Percentiles rank a stretch among this genome's conserved stretches.
Evolutionary conservation across 306 rosid species (phyloP).

Genomic region (Comarum palustre): DNA sequence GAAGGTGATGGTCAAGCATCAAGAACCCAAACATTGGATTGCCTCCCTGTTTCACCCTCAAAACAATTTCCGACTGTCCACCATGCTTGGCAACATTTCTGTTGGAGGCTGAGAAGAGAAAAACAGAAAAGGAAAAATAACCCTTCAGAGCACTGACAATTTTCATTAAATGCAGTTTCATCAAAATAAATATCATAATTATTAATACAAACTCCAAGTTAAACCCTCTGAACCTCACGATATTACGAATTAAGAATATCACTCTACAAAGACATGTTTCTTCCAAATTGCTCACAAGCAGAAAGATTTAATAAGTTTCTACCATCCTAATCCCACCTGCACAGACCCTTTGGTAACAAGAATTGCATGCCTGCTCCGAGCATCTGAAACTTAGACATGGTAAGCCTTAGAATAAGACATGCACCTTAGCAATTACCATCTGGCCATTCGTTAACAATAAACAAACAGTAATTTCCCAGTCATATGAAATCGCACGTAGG

Average conservation of each 20-base stretch:
- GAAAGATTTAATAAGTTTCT: constrained; percentile 54
- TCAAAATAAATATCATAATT: constrained; percentile 18
- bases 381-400: constrained; percentile 98
- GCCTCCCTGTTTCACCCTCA: constrained; percentile 92
- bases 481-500: not conserved
- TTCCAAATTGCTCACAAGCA: constrained; percentile 52
- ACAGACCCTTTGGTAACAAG: constrained; percentile 72
- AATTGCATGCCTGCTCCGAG: constrained; percentile 76
- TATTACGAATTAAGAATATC: constrained; percentile 62
- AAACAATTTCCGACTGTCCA: constrained; percentile 76
- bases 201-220: constrained; percentile 13
- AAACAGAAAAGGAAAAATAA: constrained; percentile 20
- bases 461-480: constrained; percentile 30
- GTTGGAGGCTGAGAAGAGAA: constrained; percentile 66
- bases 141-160: constrained; percentile 30
- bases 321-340: constrained; percentile 97
- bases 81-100: constrained; percentile 78
- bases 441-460: constrained; percentile 49
- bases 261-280: constrained; percentile 52
- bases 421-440: constrained; percentile 79
- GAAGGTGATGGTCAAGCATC: constrained; percentile 80
- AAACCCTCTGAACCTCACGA: constrained; percentile 19
- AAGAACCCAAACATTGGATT: constrained; percentile 85
- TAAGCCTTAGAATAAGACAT: constrained; percentile 91
- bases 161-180: constrained; percentile 21